These are phyloP conservation scores for Coemansia sp. DNA, from an alignment of 192 early-diverging fungal species.

Conservation along the genomic window DNA sequence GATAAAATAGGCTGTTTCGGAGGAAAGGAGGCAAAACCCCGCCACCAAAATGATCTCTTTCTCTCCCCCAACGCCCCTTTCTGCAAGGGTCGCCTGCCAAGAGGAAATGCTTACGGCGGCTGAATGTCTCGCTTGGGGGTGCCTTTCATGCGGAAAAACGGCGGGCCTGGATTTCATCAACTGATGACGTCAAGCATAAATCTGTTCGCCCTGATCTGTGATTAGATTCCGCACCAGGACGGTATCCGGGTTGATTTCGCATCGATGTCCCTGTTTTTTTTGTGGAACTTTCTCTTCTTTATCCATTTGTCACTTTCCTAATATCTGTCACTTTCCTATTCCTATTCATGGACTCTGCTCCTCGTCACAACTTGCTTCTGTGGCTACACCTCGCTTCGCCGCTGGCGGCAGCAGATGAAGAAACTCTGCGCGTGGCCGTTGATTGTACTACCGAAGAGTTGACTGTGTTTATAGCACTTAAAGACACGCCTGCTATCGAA, in stretches of 20 bases:
- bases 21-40: not conserved
- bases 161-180: not conserved
- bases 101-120: not conserved
- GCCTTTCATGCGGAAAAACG: not conserved
- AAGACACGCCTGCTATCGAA: not conserved
- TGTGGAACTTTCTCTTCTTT: not conserved
- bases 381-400: constrained; percentile 15
- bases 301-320: not conserved
- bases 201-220: not conserved
- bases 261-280: not conserved
- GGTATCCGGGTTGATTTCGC: not conserved
- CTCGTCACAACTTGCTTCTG: constrained; percentile 27
- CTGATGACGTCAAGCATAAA: not conserved
- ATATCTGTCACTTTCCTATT: not conserved
- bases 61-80: not conserved
- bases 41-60: not conserved
- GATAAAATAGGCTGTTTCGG: not conserved
- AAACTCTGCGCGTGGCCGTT: constrained; percentile 24
- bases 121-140: not conserved
- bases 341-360: constrained; percentile 16
- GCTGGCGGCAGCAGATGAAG: constrained; percentile 11
- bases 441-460: constrained; percentile 27
- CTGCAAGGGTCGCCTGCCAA: not conserved
- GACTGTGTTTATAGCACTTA: constrained; percentile 31
- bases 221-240: not conserved